phyloP scores from a whole-genome alignment of 2,329 filamentous ascomycete genomes.

The Talaromyces sp. region DNA sequence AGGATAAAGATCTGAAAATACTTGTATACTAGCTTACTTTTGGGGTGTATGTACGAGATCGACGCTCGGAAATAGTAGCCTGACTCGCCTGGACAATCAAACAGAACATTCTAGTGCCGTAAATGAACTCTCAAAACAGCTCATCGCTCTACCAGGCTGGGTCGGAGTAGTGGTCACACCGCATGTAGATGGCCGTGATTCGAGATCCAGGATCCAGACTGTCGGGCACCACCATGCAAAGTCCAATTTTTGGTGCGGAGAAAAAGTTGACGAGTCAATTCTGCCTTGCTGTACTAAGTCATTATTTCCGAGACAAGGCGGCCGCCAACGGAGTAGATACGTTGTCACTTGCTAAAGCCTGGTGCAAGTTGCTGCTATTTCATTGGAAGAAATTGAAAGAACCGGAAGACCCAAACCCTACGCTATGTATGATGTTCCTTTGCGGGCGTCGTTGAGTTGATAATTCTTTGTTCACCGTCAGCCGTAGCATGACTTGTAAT shows the following conservation, averaged over 20 bases:
- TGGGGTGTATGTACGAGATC: not conserved
- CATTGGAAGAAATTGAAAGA: not conserved
- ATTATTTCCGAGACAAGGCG: not conserved
- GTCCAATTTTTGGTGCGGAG: not conserved
- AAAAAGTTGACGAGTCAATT: not conserved
- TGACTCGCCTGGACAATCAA: not conserved
- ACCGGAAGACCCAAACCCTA: not conserved
- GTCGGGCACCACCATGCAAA: not conserved
- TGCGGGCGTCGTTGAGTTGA: not conserved
- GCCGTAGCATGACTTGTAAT: not conserved
- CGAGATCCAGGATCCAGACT: not conserved
- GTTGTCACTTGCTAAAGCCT: not conserved
- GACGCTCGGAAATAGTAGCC: not conserved
- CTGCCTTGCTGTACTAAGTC: not conserved
- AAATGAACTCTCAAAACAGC: not conserved
- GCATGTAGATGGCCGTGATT: not conserved
- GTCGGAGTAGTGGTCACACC: not conserved
- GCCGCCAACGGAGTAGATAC: not conserved
- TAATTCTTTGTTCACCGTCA: not conserved
- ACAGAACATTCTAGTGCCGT: not conserved
- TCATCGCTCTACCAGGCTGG: not conserved
- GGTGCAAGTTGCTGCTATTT: not conserved
- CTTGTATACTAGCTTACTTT: conserved; percentile 44
- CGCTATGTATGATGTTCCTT: not conserved
- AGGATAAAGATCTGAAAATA: conserved; percentile 52